A percentile compares a stretch with the other conserved stretches of the same genome.
Evolutionary conservation across 805 yeast genomes (phyloP).

Genomic region (Candida broadrunensis): DNA sequence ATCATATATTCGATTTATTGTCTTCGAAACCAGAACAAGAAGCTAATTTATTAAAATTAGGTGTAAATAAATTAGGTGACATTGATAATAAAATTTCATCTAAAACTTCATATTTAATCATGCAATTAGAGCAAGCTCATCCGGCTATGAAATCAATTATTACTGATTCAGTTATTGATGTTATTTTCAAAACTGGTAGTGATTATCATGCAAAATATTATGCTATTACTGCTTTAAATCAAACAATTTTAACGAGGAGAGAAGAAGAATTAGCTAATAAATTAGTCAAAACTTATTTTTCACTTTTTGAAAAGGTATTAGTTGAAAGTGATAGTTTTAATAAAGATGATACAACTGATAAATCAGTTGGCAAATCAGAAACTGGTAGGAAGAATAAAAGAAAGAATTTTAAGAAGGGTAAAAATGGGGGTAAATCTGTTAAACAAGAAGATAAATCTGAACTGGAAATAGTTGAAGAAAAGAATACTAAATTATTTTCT

Average conservation of each 20-base stretch:
- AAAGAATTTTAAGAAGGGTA: slow-evolving; percentile 75
- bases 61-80: slow-evolving; percentile 94
- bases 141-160: slow-evolving; percentile 92
- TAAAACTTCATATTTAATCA: slow-evolving; percentile 75
- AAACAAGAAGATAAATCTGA: slow-evolving; percentile 59
- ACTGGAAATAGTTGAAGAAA: slow-evolving; percentile 68
- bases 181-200: slow-evolving; percentile 67
- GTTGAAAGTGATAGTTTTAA: slow-evolving; percentile 56
- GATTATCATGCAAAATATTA: slow-evolving; percentile 90
- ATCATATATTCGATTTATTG: slow-evolving; percentile 75
- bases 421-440: slow-evolving; percentile 83
- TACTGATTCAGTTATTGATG: slow-evolving; percentile 76
- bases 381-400: slow-evolving; percentile 54
- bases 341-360: slow-evolving; percentile 33
- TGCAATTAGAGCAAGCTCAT: slow-evolving; percentile 82
- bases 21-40: slow-evolving; percentile 95
- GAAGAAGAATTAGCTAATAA: slow-evolving; percentile 82
- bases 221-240: slow-evolving; percentile 84
- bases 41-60: slow-evolving; percentile 80
- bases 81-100: slow-evolving; percentile 87
- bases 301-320: slow-evolving; percentile 79
- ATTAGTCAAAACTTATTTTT: slow-evolving; percentile 79
- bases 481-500: slow-evolving; percentile 77
- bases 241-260: slow-evolving; percentile 77
- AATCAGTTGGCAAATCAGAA: slow-evolving; percentile 51